Base-by-base conservation (phyloP, 2,329 filamentous ascomycete species). In the Botrytis squamosa region DNA sequence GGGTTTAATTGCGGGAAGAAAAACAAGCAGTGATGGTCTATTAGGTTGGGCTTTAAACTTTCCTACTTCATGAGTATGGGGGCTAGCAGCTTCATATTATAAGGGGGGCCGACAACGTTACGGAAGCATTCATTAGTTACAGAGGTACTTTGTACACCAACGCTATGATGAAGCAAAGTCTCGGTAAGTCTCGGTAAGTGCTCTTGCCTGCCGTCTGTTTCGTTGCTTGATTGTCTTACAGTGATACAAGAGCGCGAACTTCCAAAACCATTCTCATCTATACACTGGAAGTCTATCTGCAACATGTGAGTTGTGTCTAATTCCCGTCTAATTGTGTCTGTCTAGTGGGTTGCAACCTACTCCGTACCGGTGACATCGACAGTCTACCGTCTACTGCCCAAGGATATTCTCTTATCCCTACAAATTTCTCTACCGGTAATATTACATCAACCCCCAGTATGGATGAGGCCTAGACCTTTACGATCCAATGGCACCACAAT, bases 131-230 rank as follows among this genome's bases (percentile, higher is more conserved):
- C 25, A 52, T 38, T n/a, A 57, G n/a, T 57, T 33, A 57, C n/a
- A 18, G 18, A 57, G 52, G 14, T 36, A 55, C 20, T 29, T n/a
- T 65, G 62, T 67, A 33, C 25, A 40, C 16, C 46, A n/a, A 52
- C 46, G 46, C 46, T 67, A 67, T 67, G 46, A 52, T 67, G 46
- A 55, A 40, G 46, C 22, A 42, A 67, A n/a, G 65, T 67, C 40
- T 46, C 63, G 42, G 63, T 65, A 65, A 33, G 63, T 67, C 46
- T 55, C 65, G 65, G 65, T 55, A 55, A 67, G 46, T 40, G 29
- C n/a, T 42, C 38, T 20, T 44, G 9, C 18, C n/a, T 29, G 18
- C 25, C 9, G 9, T 40, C n/a, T 44, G 18, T 52, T 18, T 67
- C 25, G 38, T 18, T 25, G 20, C 55, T 49, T n/a, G 2, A 12